Percentiles rank a stretch among this genome's conserved stretches.
Conservation (phyloP, 2,329 filamentous ascomycete genomes). For the Epichloe hybrida region DNA sequence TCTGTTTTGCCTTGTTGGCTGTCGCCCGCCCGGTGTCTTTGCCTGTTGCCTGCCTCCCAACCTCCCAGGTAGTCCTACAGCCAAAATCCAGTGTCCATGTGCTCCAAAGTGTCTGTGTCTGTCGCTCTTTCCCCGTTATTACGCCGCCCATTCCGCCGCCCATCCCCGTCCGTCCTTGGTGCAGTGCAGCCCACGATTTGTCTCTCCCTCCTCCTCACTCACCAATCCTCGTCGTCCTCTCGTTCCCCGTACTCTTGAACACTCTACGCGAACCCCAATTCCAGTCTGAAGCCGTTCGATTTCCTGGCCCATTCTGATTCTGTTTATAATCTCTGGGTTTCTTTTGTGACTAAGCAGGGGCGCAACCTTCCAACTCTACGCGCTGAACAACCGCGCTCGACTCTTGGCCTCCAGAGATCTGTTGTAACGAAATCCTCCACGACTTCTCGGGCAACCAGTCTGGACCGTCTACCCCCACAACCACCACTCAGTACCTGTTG, state of each 20-base stretch:
- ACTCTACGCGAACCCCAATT: conserved; percentile 7
- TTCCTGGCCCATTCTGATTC: neutral
- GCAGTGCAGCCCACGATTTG: conserved; percentile 16
- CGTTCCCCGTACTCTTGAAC: conserved; percentile 4
- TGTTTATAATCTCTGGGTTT: conserved; percentile 8
- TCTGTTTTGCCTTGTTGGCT: too few relatives aligned
- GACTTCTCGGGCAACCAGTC: conserved; percentile 19
- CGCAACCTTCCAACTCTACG: conserved; percentile 9
- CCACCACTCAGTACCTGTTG: conserved; percentile 11
- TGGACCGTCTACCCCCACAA: conserved; percentile 12
- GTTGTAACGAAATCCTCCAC: conserved; percentile 17
- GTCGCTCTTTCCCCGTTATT: conserved; percentile 24
- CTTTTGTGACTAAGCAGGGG: conserved; percentile 4
- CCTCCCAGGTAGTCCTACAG: neutral
- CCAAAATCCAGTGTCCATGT: neutral
- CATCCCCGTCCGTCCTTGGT: conserved; percentile 14
- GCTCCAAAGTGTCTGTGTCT: conserved; percentile 10
- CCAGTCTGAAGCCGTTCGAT: neutral
- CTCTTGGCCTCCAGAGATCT: conserved; percentile 3
- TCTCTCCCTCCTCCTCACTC: conserved; percentile 10
- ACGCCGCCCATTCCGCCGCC: conserved; percentile 9
- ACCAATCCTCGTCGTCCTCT: conserved; percentile 1
- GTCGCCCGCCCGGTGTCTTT: neutral
- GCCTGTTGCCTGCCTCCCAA: neutral
- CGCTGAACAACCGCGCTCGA: conserved; percentile 15